These are phyloP conservation scores for Boletus coccyginus DNA, from an alignment of 768 basidiomycete species.

Conservation along the genomic window DNA sequence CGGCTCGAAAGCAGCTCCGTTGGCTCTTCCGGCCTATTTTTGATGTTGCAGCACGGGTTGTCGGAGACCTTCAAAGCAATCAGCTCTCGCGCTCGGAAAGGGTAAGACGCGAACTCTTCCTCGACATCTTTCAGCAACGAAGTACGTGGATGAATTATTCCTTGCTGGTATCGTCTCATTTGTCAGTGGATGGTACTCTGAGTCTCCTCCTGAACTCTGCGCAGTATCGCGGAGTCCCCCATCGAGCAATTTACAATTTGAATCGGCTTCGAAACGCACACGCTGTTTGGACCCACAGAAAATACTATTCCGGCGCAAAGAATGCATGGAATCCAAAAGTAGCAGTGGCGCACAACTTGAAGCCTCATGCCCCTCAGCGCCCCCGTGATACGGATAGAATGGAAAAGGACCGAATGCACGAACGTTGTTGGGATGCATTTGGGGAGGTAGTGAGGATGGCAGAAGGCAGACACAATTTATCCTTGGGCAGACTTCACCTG, in stretches of 20 bases:
- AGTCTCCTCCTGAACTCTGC: slow-evolving; percentile 60
- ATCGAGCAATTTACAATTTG: slow-evolving; percentile 55
- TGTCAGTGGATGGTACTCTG: slow-evolving; percentile 68
- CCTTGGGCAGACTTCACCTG: slow-evolving; percentile 45
- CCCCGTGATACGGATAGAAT: slow-evolving; percentile 19
- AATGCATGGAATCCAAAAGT: slow-evolving; percentile 41
- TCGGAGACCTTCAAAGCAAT: slow-evolving; percentile 38
- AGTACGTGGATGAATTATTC: slow-evolving; percentile 36
- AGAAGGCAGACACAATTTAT: slow-evolving; percentile 50
- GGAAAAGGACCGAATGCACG: slow-evolving; percentile 30
- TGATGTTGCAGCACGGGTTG: slow-evolving; percentile 44
- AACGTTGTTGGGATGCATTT: slow-evolving; percentile 44
- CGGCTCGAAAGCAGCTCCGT: slow-evolving; percentile 43
- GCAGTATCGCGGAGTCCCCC: slow-evolving; percentile 58
- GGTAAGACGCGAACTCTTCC: slow-evolving; percentile 38
- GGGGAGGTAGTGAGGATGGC: slow-evolving; percentile 57
- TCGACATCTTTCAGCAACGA: slow-evolving; percentile 53
- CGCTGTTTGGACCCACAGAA: slow-evolving; percentile 24
- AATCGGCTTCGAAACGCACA: slow-evolving; percentile 31
- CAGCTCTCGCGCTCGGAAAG: slow-evolving; percentile 28
- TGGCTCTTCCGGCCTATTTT: slow-evolving; percentile 55
- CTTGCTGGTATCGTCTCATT: slow-evolving; percentile 7
- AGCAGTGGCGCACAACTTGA: slow-evolving; percentile 22
- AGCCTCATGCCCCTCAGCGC: slow-evolving; percentile 7
- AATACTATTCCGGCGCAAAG: slow-evolving; percentile 20